These are phyloP conservation scores for Petasospora rhodanensis DNA, from an alignment of 1,139 yeast species.

Conservation along the genomic window DNA sequence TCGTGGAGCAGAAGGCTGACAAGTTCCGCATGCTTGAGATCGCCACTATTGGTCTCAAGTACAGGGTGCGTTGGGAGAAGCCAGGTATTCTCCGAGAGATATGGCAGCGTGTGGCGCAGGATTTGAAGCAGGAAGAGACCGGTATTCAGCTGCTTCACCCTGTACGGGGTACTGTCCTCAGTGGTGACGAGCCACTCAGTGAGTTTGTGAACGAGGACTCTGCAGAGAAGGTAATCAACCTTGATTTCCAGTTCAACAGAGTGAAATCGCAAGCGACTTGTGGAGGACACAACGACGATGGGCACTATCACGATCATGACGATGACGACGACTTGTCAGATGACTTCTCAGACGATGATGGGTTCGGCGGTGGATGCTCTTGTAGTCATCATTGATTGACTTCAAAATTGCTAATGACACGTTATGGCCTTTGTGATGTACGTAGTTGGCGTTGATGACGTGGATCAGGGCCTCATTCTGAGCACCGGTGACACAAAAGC, in stretches of 20 bases:
- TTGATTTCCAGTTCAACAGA: slow-evolving; percentile 21
- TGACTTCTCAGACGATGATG: slow-evolving; percentile 25
- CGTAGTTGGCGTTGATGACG: no score
- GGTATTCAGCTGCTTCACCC: slow-evolving; percentile 20
- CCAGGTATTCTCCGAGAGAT: slow-evolving; percentile 14
- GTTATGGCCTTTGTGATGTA: no score
- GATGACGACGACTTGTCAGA: slow-evolving; percentile 18
- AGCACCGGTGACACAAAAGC: no score
- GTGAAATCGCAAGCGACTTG: neutral
- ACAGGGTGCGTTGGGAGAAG: slow-evolving; percentile 15
- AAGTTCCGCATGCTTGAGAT: slow-evolving; percentile 19
- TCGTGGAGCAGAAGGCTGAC: slow-evolving; percentile 15
- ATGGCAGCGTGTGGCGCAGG: slow-evolving; percentile 18
- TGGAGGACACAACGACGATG: slow-evolving; percentile 7
- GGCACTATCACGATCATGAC: slow-evolving; percentile 11
- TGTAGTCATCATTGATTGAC: slow-evolving; percentile 21
- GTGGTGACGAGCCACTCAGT: slow-evolving; percentile 14
- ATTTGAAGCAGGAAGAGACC: slow-evolving; percentile 15
- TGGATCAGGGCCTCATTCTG: no score
- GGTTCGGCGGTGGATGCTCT: slow-evolving; percentile 22
- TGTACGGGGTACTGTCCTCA: slow-evolving; percentile 14
- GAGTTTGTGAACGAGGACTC: slow-evolving; percentile 12
- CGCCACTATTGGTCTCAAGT: slow-evolving; percentile 17
- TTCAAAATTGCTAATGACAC: no score
- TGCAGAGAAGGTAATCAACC: slow-evolving; percentile 14